Percentiles rank a stretch among this genome's conserved stretches.
These are phyloP conservation scores for Fusarium sp. DNA, from an alignment of 2,329 filamentous ascomycete genomes.

Conservation along the genomic window DNA sequence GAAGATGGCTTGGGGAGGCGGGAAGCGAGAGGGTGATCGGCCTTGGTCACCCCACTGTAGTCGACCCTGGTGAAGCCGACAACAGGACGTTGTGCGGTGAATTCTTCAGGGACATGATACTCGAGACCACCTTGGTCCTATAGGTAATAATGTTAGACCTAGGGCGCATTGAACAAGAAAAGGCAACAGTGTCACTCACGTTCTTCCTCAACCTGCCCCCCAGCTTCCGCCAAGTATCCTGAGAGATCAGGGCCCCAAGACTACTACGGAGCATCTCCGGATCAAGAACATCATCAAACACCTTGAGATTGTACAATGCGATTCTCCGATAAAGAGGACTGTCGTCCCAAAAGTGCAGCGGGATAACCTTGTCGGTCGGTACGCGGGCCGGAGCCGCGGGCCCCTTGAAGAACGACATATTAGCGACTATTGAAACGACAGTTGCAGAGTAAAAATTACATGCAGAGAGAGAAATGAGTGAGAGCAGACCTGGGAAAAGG, in stretches of 20 bases:
- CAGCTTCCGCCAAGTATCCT: conserved; percentile 12
- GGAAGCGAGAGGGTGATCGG: conserved; percentile 10
- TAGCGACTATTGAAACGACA: background rate
- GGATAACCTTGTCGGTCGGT: conserved; percentile 9
- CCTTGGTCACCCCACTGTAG: conserved; percentile 1
- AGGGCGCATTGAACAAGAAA: background rate
- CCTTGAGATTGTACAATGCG: conserved; percentile 17
- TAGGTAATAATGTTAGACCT: background rate
- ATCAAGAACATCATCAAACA: conserved; percentile 20
- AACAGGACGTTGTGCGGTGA: conserved; percentile 2
- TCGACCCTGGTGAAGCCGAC: conserved; percentile 14
- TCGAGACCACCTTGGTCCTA: background rate
- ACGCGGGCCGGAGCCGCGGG: conserved; percentile 5
- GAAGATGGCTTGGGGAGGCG: conserved; percentile 10
- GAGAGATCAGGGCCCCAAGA: conserved; percentile 13
- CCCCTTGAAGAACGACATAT: conserved; percentile 18
- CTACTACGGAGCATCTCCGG: conserved; percentile 15
- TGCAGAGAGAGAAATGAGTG: background rate
- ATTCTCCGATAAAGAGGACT: conserved; percentile 18
- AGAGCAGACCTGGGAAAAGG: background rate
- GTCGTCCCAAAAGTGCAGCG: conserved; percentile 18
- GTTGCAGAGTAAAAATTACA: background rate
- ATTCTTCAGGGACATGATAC: conserved; percentile 12
- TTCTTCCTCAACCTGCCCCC: conserved; percentile 16
- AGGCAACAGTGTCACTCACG: conserved; percentile 1